phyloP scores from a whole-genome alignment of 441 rosid genomes.

The Dalechampia spathulata region DNA sequence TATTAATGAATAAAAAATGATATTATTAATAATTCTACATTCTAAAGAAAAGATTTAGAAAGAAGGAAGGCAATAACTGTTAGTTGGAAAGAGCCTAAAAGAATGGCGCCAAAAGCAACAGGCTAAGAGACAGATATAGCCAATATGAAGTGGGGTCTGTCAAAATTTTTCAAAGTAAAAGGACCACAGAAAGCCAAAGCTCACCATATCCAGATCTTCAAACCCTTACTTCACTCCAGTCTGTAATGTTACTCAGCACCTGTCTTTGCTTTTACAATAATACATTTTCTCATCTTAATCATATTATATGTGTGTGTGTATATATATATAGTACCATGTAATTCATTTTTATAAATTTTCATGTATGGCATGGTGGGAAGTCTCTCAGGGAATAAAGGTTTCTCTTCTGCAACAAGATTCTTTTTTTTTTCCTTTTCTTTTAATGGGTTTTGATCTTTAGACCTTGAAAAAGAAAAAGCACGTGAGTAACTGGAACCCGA shows the following conservation, averaged over 20 bases:
- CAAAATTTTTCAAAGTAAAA: constrained; percentile 6
- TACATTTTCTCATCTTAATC: no score
- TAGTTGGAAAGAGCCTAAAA: background rate
- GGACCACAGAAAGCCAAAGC: constrained; percentile 30
- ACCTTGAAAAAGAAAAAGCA: constrained; percentile 13
- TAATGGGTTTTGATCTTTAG: constrained; percentile 16
- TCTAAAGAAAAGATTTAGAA: no score
- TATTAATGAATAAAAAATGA: no score
- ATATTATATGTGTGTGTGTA: no score
- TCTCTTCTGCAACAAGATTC: constrained; percentile 23
- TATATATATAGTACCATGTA: no score
- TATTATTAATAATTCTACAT: no score
- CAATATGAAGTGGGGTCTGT: constrained; percentile 12
- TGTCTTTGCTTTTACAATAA: no score
- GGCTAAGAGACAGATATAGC: background rate
- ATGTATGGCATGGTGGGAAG: no score
- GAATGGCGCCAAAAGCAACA: constrained; percentile 26
- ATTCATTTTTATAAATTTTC: no score
- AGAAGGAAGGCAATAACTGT: background rate
- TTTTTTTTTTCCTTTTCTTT: constrained; percentile 15
- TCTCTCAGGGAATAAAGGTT: constrained; percentile 30
- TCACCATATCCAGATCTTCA: constrained; percentile 32
- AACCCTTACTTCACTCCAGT: constrained; percentile 8
- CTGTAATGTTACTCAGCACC: background rate
- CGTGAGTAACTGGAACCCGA: background rate